A percentile compares a stretch with the other conserved stretches of the same genome.
phyloP scores from a whole-genome alignment of 306 rosid species.

The Leucaena leucocephala region DNA sequence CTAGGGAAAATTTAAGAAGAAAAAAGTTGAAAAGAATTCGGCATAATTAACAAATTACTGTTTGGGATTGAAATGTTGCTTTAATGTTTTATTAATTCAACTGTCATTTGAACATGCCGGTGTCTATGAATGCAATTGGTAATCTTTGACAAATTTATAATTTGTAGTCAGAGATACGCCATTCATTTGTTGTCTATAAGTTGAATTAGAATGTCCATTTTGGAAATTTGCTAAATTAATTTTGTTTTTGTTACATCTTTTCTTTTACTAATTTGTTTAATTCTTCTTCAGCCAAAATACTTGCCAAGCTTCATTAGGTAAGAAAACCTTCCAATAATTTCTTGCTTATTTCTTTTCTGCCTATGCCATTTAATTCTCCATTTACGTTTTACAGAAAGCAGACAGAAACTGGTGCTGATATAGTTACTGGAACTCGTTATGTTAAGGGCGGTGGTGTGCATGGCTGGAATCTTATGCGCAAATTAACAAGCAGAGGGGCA shows the following conservation, averaged over 20 bases:
- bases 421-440: constrained; percentile 95
- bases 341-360: constrained; percentile 19
- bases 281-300: constrained; percentile 85
- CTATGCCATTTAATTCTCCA: constrained; percentile 5
- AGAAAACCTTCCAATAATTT: constrained; percentile 28
- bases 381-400: constrained; percentile 59
- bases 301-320: constrained; percentile 85
- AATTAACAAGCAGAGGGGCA: constrained; percentile 97
- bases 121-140: neutral
- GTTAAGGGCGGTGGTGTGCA: constrained; percentile 94
- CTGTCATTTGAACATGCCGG: neutral
- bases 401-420: constrained; percentile 78
- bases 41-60: neutral
- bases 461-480: constrained; percentile 99
- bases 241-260: constrained; percentile 14
- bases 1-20: neutral
- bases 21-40: neutral
- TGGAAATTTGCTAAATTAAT: neutral
- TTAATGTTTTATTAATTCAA: neutral
- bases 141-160: neutral
- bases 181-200: neutral
- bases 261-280: constrained; percentile 36
- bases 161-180: neutral
- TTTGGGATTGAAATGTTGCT: neutral
- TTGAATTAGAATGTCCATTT: neutral